These are phyloP conservation scores for Lagenidium giganteum DNA, from an alignment of 352 stramenopile genomes.

Conservation along the genomic window DNA sequence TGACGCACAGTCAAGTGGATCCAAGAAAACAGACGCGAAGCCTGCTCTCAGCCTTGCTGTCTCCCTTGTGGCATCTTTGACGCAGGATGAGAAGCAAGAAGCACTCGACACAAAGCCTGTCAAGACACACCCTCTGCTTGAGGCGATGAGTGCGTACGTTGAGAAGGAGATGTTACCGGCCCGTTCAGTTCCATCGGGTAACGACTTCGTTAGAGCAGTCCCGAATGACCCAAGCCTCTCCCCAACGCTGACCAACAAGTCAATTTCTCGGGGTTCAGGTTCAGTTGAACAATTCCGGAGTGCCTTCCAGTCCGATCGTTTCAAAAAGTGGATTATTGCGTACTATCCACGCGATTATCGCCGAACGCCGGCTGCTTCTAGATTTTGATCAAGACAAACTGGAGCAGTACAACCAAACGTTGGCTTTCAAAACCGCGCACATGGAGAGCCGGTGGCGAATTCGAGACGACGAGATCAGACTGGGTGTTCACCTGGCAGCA, in stretches of 20 bases:
- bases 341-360: slow-evolving; percentile 15
- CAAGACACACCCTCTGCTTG: slow-evolving; percentile 57
- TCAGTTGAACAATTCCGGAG: slow-evolving; percentile 5
- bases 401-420: neutral
- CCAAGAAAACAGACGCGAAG: too few species aligned
- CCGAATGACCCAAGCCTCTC: slow-evolving; percentile 14
- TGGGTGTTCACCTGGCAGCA: slow-evolving; percentile 6
- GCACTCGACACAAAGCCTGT: slow-evolving; percentile 48
- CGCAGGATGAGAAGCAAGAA: slow-evolving; percentile 66
- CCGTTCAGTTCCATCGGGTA: neutral
- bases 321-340: slow-evolving; percentile 8
- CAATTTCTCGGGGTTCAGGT: neutral
- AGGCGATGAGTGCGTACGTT: slow-evolving; percentile 63
- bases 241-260: slow-evolving; percentile 7
- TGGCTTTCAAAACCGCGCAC: neutral
- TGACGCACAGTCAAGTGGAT: too few species aligned
- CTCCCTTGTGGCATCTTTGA: slow-evolving; percentile 66
- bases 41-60: slow-evolving; percentile 55
- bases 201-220: neutral
- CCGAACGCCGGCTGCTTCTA: slow-evolving; percentile 8
- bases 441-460: too few species aligned
- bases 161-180: slow-evolving; percentile 28
- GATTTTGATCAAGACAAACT: slow-evolving; percentile 14
- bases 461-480: slow-evolving; percentile 8
- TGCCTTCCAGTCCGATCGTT: slow-evolving; percentile 9